These are phyloP conservation scores for Suillus fuscotomentosus DNA, from an alignment of 768 basidiomycete genomes.

Conservation along the genomic window DNA sequence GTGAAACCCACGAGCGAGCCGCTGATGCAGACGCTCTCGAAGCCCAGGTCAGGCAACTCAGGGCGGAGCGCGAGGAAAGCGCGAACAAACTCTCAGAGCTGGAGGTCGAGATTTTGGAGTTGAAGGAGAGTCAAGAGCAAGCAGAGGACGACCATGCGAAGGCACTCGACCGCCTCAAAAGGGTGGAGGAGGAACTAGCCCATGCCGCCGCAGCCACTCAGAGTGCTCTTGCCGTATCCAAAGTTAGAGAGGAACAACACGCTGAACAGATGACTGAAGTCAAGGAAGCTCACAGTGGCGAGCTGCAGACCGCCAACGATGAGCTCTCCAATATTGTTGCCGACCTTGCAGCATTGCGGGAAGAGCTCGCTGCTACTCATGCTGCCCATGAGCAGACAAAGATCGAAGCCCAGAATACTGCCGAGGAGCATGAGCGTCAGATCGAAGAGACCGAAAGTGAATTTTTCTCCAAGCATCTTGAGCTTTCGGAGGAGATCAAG, in stretches of 20 bases:
- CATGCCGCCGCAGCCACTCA: slow-evolving; percentile 47
- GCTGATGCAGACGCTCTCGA: slow-evolving; percentile 43
- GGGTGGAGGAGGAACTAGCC: slow-evolving; percentile 53
- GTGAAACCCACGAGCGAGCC: slow-evolving; percentile 46
- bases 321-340: slow-evolving; percentile 43
- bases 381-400: slow-evolving; percentile 49
- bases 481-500: slow-evolving; percentile 54
- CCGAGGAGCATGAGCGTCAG: slow-evolving; percentile 45
- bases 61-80: slow-evolving; percentile 67
- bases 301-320: slow-evolving; percentile 43
- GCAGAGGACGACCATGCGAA: slow-evolving; percentile 57
- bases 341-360: slow-evolving; percentile 45
- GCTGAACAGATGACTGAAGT: slow-evolving; percentile 38
- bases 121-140: slow-evolving; percentile 67
- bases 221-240: slow-evolving; percentile 45
- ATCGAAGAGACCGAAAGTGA: slow-evolving; percentile 53
- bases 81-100: slow-evolving; percentile 74
- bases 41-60: slow-evolving; percentile 50
- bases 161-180: slow-evolving; percentile 44
- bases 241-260: slow-evolving; percentile 47
- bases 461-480: slow-evolving; percentile 48
- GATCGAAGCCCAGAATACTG: slow-evolving; percentile 41
- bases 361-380: slow-evolving; percentile 43
- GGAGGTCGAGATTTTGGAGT: slow-evolving; percentile 77
- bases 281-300: slow-evolving; percentile 43